Base-by-base conservation (phyloP, 768 basidiomycete genomes). In the Leccinum obscurum region DNA sequence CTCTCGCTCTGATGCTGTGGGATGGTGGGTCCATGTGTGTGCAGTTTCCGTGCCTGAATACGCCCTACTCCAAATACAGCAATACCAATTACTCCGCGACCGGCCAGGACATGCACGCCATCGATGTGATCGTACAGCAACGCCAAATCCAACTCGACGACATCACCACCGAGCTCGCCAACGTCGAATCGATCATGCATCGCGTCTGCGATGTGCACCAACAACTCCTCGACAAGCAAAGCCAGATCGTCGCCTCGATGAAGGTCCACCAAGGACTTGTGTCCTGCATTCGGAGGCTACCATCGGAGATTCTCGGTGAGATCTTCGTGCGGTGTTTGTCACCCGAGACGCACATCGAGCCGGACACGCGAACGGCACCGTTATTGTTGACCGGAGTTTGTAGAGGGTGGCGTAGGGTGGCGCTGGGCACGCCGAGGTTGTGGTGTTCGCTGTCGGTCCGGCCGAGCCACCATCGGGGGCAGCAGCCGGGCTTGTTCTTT, bases 281-380 rank as follows among this genome's bases (percentile, higher is more conserved):
- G 28, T 67, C 69, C 8, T 63, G 64, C 39, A 78, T 83, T 58
- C 67, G 66, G 15, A 55, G 66, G 2, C 34, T 84, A 7, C 82
- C 83, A 6, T 49, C 77, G 2, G 83, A 84, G 65, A 66, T 84
- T 4, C 74, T 77, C 32, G 74, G 76, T 37, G 79, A 82, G 67
- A 79, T 85, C 37, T 83, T 83, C 65, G 64, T 66, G 9, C 71
- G 73, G 17, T 79, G 76, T 62, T 64, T 77, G n/a, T 66, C 70
- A 3, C n/a, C 56, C 0, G 65, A 70, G 20, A 56, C 65, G 0
- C 52, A 66, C 52, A 62, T 67, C 32, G 74, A 75, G 52, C 71
- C 68, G 15, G 60, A 67, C 17, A 52, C 59, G 9, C 35, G 26
- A 2, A 56, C 65, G 1, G 76, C 75, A 0, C 81, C 82, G 17